Evolutionary conservation across 306 rosid species (phyloP), one percentile per base, ranked within the genome.

Genomic region (Quercus gilva): DNA sequence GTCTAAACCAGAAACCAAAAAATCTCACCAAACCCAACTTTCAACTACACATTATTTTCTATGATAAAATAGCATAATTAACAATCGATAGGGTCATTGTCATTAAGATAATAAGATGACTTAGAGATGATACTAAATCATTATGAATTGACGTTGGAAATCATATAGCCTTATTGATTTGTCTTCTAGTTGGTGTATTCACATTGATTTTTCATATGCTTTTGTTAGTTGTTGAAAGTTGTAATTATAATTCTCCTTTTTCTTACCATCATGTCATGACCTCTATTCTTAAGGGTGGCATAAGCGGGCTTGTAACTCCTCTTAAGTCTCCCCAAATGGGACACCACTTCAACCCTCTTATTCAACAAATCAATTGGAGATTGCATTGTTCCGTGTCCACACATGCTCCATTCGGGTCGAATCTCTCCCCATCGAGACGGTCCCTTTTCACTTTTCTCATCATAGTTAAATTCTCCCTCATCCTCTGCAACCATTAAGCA

Each of bases 251-350:
- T 43, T 43, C 51, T 43, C 51, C 3, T 18, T 70, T 73, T 76
- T n/a, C 28, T 67, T 82, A 94, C 97, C 96, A 45, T 75, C 17
- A 94, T 85, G 77, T 92, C 97, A 77, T 90, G 96, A 8, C 96
- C 97, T 28, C 96, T 84, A 20, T 94, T 94, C 56, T 23, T 76
- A 14, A 94, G 84, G 82, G 87, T 89, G 71, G 97, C 97, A 81
- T 85, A 86, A 61, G 86, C 60, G 49, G 94, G 86, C 5, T 13
- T 75, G 79, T 92, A 94, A 35, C 60, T 77, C 15, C 79, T 74
- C 2, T 65, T 28, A 43, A 92, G 85, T 1, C 25, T 19, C 6
- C 86, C 88, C 6, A 88, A 53, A 79, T 81, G 53, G 8, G 89
- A 51, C 2, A 84, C 86, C 4, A 84, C 57, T 78, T 88, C 76